Conservation (phyloP, 23 red algal genomes). For the Pyropia yezoensis region DNA sequence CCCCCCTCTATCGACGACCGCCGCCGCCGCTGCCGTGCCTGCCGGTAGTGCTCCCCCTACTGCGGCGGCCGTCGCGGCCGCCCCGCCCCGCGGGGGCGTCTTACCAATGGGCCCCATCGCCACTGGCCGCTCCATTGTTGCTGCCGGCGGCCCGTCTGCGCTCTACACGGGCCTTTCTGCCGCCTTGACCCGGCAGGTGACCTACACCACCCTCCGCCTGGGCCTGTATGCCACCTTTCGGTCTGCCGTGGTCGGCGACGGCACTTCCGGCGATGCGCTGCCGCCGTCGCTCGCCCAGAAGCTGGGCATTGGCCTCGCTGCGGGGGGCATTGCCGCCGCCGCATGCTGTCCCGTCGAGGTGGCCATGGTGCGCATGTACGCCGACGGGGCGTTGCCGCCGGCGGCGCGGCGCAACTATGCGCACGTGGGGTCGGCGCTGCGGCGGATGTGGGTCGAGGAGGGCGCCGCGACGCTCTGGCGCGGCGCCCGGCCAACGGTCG, state of each 20-base stretch:
- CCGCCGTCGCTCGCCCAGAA: conserved; percentile 63
- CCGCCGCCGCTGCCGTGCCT: no score
- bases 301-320: conserved; percentile 58
- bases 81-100: background rate
- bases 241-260: conserved; percentile 21
- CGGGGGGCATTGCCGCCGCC: conserved; percentile 67
- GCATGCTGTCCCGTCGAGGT: conserved; percentile 69
- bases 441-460: conserved; percentile 76
- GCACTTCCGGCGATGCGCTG: conserved; percentile 1
- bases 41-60: no score
- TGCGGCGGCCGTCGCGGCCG: no score
- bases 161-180: conserved; percentile 85
- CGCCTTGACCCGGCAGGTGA: conserved; percentile 82
- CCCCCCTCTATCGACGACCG: no score
- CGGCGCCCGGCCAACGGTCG: conserved; percentile 68
- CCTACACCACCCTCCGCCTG: conserved; percentile 84
- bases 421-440: conserved; percentile 57
- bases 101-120: conserved; percentile 3
- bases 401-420: conserved; percentile 64
- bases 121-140: conserved; percentile 29
- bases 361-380: conserved; percentile 84
- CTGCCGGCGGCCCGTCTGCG: conserved; percentile 35
- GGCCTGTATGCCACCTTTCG: conserved; percentile 59
- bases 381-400: conserved; percentile 56
- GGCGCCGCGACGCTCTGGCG: conserved; percentile 80